These are phyloP conservation scores for Tetrastigma voinierianum DNA, from an alignment of 164 flowering plant genomes.

Conservation along the genomic window DNA sequence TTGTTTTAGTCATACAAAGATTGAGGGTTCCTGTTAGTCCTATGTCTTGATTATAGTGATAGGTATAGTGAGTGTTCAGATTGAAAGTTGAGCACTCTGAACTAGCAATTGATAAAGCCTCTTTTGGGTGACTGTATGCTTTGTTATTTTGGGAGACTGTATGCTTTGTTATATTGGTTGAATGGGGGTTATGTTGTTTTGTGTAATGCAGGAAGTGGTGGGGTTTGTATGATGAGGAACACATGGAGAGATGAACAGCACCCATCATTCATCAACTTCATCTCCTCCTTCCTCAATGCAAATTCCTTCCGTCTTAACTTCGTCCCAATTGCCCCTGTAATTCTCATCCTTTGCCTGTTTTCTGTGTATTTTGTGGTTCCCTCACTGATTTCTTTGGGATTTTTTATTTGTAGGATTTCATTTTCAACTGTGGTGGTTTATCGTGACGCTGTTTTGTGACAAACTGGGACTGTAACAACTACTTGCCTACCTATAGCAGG, in stretches of 20 bases:
- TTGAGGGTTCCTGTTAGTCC: no score
- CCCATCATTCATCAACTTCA: conserved; percentile 73
- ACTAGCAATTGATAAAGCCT: no score
- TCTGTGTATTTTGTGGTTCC: not conserved
- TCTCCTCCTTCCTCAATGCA: conserved; percentile 65
- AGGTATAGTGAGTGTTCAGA: no score
- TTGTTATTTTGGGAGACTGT: no score
- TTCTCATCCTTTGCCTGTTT: conserved; percentile 3
- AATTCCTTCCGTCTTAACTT: conserved; percentile 82
- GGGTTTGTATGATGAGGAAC: conserved; percentile 87
- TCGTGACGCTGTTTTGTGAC: conserved; percentile 92
- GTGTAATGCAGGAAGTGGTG: conserved; percentile 39
- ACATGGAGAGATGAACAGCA: conserved; percentile 81
- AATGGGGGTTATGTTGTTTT: not conserved
- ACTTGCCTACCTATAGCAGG: conserved; percentile 56
- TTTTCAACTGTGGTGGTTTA: conserved; percentile 88
- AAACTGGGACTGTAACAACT: conserved; percentile 46
- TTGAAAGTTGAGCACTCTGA: not conserved
- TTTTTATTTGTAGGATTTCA: conserved; percentile 67
- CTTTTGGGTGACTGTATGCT: no score
- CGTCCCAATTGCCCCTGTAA: conserved; percentile 80
- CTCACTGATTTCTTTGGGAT: not conserved
- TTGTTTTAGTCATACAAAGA: no score
- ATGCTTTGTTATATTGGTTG: not conserved
- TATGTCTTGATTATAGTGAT: no score